phyloP scores from a whole-genome alignment of 1,284 basidiomycete species.

The Cronartium quercuum region DNA sequence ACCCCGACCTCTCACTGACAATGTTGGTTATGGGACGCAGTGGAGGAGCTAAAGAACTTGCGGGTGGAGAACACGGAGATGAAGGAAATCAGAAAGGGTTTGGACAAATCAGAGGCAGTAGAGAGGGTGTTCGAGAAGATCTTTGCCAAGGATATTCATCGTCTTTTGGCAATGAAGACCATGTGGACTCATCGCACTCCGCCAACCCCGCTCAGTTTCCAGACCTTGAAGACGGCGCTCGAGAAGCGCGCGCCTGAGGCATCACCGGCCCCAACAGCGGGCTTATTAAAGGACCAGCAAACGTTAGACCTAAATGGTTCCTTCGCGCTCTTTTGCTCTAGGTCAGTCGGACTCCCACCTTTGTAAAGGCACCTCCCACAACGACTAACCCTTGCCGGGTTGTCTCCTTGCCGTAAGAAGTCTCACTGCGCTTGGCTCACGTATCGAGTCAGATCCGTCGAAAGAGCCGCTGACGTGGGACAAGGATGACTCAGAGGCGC shows the following conservation, averaged over 20 bases:
- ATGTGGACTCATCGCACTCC: conserved; percentile 90
- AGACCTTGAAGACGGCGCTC: no score
- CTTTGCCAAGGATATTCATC: conserved; percentile 78
- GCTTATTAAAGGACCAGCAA: conserved; percentile 33
- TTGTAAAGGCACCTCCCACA: neutral
- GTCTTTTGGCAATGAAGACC: conserved; percentile 87
- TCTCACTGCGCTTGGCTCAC: conserved; percentile 67
- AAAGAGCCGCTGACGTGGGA: conserved; percentile 76
- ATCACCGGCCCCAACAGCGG: no score
- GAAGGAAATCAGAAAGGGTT: conserved; percentile 61
- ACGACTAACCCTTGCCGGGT: conserved; percentile 21
- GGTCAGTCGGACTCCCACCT: neutral
- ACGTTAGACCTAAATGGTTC: conserved; percentile 6
- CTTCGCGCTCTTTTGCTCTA: conserved; percentile 37
- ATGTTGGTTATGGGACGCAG: conserved; percentile 52
- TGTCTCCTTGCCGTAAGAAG: conserved; percentile 51
- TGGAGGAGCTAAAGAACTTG: conserved; percentile 80
- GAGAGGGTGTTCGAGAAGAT: conserved; percentile 80
- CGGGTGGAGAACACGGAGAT: conserved; percentile 85
- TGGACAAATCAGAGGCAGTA: conserved; percentile 57
- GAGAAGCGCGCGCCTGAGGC: no score
- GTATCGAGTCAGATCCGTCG: conserved; percentile 62
- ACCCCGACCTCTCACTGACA: neutral
- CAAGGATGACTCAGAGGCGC: conserved; percentile 94
- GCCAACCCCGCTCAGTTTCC: conserved; percentile 58